Evolutionary conservation across 1,284 basidiomycete species (phyloP), one percentile per base, ranked within the genome.

Genomic region (Boletus sp.): DNA sequence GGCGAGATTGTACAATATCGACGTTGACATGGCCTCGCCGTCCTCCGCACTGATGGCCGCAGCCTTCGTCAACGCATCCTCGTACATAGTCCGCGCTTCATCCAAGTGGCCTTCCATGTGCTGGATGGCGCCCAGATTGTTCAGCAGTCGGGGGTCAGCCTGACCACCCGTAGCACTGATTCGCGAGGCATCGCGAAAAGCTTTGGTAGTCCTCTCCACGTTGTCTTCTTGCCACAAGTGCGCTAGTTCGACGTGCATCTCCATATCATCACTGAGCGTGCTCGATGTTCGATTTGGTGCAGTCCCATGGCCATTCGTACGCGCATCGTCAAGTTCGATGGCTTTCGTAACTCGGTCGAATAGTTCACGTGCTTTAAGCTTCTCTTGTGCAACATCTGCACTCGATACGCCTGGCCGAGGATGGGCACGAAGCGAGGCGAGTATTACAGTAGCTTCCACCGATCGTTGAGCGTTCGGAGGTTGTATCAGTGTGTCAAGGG

Each of bases 1-100:
- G 0, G 90, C 95, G 21, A 97, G 85, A 71, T 98, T 97, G 76
- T 94, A 97, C 54, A 95, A 76, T 35, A 95, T 85, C 0, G 91
- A 89, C 0, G 93, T 94, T 51, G 91, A 87, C 75, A 92, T 83
- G 2, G 80, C 83, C 70, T 93, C 90, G 1, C 83, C 82, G 27
- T 80, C 78, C 35, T 83, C 82, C 2, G 82, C 72, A 6, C 76
- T 79, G 21, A 83, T 77, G 31, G 73, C 72, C 3, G 84, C 75
- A 2, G 85, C 84, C 61, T 78, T 82, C 1, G 83, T 88, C 52
- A 93, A 75, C 3, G 91, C 88, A 47, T 76, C 81, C 70, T 93
- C 89, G 67, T 93, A 93, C 73, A 86, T 78, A 1, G 69, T 65
- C 64, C 83, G 77, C 17, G 86, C 88, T 62, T 88, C 81, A 40